Conservation (phyloP, 495 filamentous ascomycete genomes). For the Mytilinidion resinicola region DNA sequence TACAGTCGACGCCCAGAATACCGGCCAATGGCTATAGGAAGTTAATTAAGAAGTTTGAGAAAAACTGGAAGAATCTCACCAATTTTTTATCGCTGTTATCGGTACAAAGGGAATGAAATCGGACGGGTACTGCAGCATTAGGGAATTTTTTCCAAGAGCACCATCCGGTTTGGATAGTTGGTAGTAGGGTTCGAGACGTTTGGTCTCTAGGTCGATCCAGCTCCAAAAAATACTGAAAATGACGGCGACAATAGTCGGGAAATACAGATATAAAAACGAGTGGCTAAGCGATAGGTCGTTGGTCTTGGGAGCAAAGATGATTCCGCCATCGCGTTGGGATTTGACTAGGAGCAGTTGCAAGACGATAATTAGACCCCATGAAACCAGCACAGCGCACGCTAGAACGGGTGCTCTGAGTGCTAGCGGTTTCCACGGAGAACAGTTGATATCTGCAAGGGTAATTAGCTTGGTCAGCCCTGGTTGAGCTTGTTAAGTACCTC, state of each 20-base stretch:
- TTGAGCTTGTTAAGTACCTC: neutral
- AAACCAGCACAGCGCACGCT: neutral
- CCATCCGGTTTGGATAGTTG: slow-evolving; percentile 41
- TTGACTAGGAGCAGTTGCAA: slow-evolving; percentile 2
- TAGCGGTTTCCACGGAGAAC: neutral
- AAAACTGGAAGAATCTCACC: slow-evolving; percentile 26
- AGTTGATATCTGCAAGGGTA: neutral
- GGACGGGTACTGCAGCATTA: slow-evolving; percentile 45
- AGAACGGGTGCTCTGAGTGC: neutral
- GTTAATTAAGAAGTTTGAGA: neutral
- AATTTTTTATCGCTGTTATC: slow-evolving; percentile 33
- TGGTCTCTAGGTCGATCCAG: slow-evolving; percentile 43
- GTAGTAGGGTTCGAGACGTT: slow-evolving; percentile 44
- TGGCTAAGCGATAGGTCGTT: slow-evolving; percentile 26
- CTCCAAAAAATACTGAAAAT: slow-evolving; percentile 42
- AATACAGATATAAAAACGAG: slow-evolving; percentile 37
- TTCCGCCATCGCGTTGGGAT: slow-evolving; percentile 20
- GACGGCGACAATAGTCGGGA: slow-evolving; percentile 41
- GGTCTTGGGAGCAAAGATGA: slow-evolving; percentile 31
- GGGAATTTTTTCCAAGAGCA: slow-evolving; percentile 35
- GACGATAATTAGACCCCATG: slow-evolving; percentile 1
- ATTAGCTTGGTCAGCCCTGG: neutral
- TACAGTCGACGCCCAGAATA: slow-evolving; percentile 37
- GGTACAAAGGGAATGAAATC: slow-evolving; percentile 46
- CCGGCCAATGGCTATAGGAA: slow-evolving; percentile 39